Evolutionary conservation across 306 rosid species (phyloP).

Genomic region (Pterocarpus santalinus): DNA sequence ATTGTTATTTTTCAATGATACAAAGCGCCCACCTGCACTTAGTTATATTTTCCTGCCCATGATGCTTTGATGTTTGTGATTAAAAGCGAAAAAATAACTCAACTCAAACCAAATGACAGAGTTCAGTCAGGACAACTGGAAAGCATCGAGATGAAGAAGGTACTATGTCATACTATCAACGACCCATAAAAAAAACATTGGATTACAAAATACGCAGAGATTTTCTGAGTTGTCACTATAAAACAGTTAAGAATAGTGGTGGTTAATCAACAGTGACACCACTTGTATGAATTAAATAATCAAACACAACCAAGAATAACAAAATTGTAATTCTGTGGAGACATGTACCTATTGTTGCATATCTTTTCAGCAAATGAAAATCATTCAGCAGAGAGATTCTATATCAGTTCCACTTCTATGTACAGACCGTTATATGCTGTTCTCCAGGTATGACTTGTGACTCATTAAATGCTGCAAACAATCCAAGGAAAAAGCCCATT

Average conservation of each 20-base stretch:
- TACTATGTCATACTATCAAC: constrained; percentile 1
- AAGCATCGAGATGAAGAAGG: constrained; percentile 31
- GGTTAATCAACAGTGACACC: constrained; percentile 20
- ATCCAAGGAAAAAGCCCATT: background rate
- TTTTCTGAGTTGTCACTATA: constrained; percentile 19
- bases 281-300: constrained; percentile 4
- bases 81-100: constrained; percentile 19
- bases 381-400: constrained; percentile 9
- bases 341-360: constrained; percentile 12
- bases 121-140: constrained; percentile 42
- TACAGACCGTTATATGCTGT: background rate
- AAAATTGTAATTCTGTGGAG: background rate
- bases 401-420: constrained; percentile 13
- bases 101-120: background rate
- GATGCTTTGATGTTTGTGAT: constrained; percentile 29
- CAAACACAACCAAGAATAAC: constrained; percentile 31
- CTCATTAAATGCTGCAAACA: constrained; percentile 9
- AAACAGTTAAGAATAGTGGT: constrained; percentile 16
- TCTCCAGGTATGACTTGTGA: background rate
- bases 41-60: constrained; percentile 49
- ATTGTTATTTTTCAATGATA: constrained; percentile 34
- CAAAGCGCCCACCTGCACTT: constrained; percentile 25
- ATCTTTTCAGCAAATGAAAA: constrained; percentile 13
- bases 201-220: constrained; percentile 20
- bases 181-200: background rate